Evolutionary conservation across 2,329 filamentous ascomycete genomes (phyloP).

Genomic region (Nectriaceae sp.): DNA sequence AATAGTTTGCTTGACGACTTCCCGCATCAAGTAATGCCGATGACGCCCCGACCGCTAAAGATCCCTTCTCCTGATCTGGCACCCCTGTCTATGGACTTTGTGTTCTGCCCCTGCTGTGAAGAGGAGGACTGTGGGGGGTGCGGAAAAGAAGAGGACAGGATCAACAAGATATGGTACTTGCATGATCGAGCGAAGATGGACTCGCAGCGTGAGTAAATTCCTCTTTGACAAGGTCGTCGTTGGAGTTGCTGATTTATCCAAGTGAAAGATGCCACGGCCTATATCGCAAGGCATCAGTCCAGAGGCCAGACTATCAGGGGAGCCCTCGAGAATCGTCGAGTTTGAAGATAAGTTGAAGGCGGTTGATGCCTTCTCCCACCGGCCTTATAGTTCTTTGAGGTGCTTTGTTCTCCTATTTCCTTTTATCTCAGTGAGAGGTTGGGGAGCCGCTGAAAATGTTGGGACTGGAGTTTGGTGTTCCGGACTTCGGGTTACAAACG

Average conservation of each 20-base stretch:
- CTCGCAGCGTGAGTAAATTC: constrained; percentile 2
- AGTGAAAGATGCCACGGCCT: constrained; percentile 5
- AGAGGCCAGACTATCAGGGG: no score
- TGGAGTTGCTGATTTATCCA: neutral
- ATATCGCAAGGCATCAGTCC: neutral
- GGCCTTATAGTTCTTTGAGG: neutral
- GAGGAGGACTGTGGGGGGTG: no score
- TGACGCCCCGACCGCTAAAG: neutral
- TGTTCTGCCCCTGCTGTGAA: constrained; percentile 6
- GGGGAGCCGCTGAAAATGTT: neutral
- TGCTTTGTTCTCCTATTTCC: neutral
- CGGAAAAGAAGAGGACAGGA: neutral
- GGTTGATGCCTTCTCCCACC: neutral
- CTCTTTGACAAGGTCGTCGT: neutral
- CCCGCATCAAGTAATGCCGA: no score
- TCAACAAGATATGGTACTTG: constrained; percentile 5
- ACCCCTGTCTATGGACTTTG: neutral
- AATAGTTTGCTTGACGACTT: no score
- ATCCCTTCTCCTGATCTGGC: constrained; percentile 4
- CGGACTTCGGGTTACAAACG: no score
- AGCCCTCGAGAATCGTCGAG: no score
- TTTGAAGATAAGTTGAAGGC: neutral
- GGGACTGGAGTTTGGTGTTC: no score
- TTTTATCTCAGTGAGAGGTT: neutral
- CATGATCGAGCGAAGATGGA: constrained; percentile 2